Percentiles rank a stretch among this genome's conserved stretches.
Evolutionary conservation across 75 land plant genomes (phyloP).

Genomic region (Chamaecyparis obtusa): DNA sequence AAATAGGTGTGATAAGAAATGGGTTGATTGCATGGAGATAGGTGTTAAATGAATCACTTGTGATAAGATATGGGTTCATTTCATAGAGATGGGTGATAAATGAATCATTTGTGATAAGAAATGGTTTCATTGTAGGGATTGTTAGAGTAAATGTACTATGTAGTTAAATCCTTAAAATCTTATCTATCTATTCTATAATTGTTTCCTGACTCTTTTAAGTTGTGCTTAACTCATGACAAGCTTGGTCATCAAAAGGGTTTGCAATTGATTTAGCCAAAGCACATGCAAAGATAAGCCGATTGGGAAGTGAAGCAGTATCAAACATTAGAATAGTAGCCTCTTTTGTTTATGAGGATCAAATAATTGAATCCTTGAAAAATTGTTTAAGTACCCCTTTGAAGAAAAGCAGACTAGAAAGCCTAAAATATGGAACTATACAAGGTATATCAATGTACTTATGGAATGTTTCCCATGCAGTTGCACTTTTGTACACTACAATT

Average conservation of each 20-base stretch:
- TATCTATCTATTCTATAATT: not conserved
- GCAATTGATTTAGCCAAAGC: slow-evolving; percentile 32
- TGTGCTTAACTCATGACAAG: not conserved
- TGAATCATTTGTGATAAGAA: too few species aligned
- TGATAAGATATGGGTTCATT: too few species aligned
- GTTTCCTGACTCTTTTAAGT: not conserved
- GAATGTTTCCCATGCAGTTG: slow-evolving; percentile 66
- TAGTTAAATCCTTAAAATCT: too few species aligned
- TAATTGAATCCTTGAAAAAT: slow-evolving; percentile 35
- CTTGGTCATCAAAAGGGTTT: slow-evolving; percentile 47
- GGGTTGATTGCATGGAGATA: too few species aligned
- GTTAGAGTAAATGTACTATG: not conserved
- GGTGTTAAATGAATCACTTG: too few species aligned
- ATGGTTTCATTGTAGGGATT: too few species aligned
- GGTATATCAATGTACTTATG: slow-evolving; percentile 55
- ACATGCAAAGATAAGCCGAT: slow-evolving; percentile 20
- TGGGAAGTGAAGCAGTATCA: slow-evolving; percentile 39
- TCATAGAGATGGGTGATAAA: too few species aligned
- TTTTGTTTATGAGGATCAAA: slow-evolving; percentile 48
- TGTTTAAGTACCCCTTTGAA: slow-evolving; percentile 35
- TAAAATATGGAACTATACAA: slow-evolving; percentile 59
- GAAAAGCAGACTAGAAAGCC: slow-evolving; percentile 34
- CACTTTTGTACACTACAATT: slow-evolving; percentile 58
- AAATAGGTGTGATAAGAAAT: too few species aligned
- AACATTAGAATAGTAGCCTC: slow-evolving; percentile 60